Conservation (phyloP, 2,329 filamentous ascomycete genomes). For the Alternaria sp. region DNA sequence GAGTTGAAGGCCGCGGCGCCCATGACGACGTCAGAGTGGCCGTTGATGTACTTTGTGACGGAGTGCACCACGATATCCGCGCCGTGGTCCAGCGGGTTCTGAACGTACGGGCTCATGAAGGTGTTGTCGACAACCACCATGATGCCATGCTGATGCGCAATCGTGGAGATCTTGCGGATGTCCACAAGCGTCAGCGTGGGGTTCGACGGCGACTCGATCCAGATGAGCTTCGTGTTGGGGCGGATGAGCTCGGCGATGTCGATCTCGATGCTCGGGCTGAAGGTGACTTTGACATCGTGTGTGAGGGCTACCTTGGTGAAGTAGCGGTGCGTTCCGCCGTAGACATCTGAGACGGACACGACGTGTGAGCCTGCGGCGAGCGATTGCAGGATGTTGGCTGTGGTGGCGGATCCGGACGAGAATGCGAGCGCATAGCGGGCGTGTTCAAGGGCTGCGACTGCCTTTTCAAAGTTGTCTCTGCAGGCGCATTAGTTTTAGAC, state of each 20-base stretch:
- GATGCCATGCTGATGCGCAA: conserved; percentile 87
- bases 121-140: conserved; percentile 99
- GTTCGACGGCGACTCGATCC: conserved; percentile 96
- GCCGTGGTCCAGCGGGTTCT: conserved; percentile 93
- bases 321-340: conserved; percentile 97
- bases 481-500: conserved; percentile 13
- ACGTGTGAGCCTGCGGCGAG: conserved; percentile 91
- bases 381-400: conserved; percentile 90
- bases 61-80: conserved; percentile 97
- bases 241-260: conserved; percentile 86
- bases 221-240: conserved; percentile 88
- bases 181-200: conserved; percentile 92
- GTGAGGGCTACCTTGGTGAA: conserved; percentile 97
- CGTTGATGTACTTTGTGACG: conserved; percentile 99
- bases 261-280: conserved; percentile 89
- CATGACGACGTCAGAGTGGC: conserved; percentile 96
- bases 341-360: conserved; percentile 95
- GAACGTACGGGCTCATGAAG: conserved; percentile 93
- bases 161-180: conserved; percentile 81
- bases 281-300: conserved; percentile 92
- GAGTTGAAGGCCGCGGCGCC: conserved; percentile 95
- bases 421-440: conserved; percentile 93
- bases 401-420: conserved; percentile 91
- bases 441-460: conserved; percentile 89
- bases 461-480: conserved; percentile 88